Evolutionary conservation across 306 rosid genomes (phyloP), one percentile per base, ranked within the genome.

Genomic region (Mimosa bimucronata): DNA sequence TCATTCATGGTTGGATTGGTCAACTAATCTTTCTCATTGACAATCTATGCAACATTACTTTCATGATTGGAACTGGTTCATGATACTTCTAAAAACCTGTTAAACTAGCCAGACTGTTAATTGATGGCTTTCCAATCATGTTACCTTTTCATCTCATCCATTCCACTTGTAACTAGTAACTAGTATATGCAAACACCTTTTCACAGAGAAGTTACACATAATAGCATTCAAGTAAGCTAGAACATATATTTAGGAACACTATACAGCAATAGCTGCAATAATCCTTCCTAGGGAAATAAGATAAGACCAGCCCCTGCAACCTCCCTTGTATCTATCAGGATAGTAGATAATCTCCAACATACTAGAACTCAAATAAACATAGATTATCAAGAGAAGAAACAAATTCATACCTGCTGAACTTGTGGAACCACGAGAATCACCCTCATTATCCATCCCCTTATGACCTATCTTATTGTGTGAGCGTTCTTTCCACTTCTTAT

Each of bases 401-500:
- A 55, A 67, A 73, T 72, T 62, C 10, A 65, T 89, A 92, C 98
- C 97, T 46, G 83, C 41, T 5, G 64, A 73, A 82, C 85, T 83
- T 2, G 37, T 55, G 73, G 90, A 68, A 70, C 65, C 94, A 37
- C 78, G 89, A 65, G 81, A 76, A 80, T 80, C 84, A 73, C 87
- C 95, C 61, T 88, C 97, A 15, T 78, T 61, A 76, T 61, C 77
- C 67, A 85, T 81, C 46, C 95, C 89, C 74, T 71, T 87, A 29
- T 80, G 80, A 74, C 95, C 90, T 75, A 94, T 81, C 84, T 75
- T 92, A 71, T 72, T 82, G 57, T 94, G 97, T 0, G 97, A 88
- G 34, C 89, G 94, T 81, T 85, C 95, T 80, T 92, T 90, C 97
- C 98, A 92, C 86, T 84, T 94, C 81, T 90, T 87, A 85, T 91